Evolutionary conservation across 1,284 basidiomycete species (phyloP).

Genomic region (Papiliotrema fonsecae): DNA sequence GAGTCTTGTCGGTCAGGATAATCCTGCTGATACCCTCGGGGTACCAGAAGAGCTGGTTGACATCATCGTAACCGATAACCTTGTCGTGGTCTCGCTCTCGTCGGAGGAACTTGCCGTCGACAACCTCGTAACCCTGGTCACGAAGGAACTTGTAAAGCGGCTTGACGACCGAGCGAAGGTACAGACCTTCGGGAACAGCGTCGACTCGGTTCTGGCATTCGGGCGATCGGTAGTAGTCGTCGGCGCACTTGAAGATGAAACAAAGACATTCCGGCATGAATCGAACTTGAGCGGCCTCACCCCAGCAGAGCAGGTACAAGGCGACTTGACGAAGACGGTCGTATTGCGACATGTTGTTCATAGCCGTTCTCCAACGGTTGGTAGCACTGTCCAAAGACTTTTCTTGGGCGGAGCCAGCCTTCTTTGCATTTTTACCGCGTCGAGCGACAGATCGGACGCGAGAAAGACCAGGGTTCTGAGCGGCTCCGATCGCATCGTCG

Average conservation of each 20-base stretch:
- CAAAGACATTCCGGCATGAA: slow-evolving; percentile 96
- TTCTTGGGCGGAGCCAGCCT: slow-evolving; percentile 56
- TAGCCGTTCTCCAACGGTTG: slow-evolving; percentile 92
- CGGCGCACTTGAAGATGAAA: slow-evolving; percentile 99
- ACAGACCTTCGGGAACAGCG: slow-evolving; percentile 91
- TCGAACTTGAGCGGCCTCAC: slow-evolving; percentile 97
- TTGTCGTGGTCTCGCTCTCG: slow-evolving; percentile 89
- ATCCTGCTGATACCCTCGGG: slow-evolving; percentile 97
- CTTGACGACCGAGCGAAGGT: slow-evolving; percentile 84
- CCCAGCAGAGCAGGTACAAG: slow-evolving; percentile 94
- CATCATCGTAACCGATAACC: slow-evolving; percentile 98
- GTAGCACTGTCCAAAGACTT: slow-evolving; percentile 85
- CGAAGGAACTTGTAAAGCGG: slow-evolving; percentile 96
- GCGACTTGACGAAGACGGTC: slow-evolving; percentile 96
- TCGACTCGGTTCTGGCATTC: slow-evolving; percentile 94
- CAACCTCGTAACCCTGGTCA: slow-evolving; percentile 95
- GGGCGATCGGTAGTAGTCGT: slow-evolving; percentile 98
- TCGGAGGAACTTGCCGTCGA: slow-evolving; percentile 91
- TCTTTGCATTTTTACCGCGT: slow-evolving; percentile 45
- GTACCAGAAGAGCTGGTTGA: slow-evolving; percentile 99
- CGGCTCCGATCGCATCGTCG: slow-evolving; percentile 91
- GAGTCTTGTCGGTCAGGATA: slow-evolving; percentile 80
- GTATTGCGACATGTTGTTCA: slow-evolving; percentile 98
- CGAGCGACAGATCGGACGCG: slow-evolving; percentile 75
- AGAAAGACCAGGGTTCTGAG: slow-evolving; percentile 83